These are phyloP conservation scores for Hemerocallis citrina DNA, from an alignment of 106 monocot species.

Conservation along the genomic window DNA sequence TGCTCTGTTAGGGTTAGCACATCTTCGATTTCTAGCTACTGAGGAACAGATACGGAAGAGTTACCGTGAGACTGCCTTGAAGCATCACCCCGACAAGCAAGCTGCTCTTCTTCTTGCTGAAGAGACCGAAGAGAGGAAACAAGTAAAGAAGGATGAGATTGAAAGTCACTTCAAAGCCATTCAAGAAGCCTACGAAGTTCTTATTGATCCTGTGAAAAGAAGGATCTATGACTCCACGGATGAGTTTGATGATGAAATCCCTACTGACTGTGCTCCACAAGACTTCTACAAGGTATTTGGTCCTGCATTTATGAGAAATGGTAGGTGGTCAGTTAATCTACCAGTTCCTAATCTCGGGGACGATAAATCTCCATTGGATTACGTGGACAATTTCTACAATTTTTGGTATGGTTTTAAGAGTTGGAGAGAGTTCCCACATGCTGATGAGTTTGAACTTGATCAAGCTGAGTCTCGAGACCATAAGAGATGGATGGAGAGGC, in stretches of 20 bases:
- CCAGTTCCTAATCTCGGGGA: conserved; percentile 66
- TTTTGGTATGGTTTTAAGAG: conserved; percentile 93
- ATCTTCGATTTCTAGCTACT: conserved; percentile 84
- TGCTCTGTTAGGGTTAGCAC: conserved; percentile 64
- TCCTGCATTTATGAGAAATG: conserved; percentile 87
- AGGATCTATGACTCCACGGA: conserved; percentile 94
- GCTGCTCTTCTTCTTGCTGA: conserved; percentile 73
- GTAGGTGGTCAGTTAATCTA: conserved; percentile 64
- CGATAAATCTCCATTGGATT: conserved; percentile 39
- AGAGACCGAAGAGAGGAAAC: conserved; percentile 48
- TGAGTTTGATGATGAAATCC: conserved; percentile 91
- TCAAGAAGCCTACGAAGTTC: conserved; percentile 94
- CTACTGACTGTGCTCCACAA: conserved; percentile 71
- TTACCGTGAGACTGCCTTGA: conserved; percentile 90
- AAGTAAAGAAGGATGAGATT: conserved; percentile 65
- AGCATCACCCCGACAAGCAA: conserved; percentile 91
- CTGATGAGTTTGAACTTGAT: conserved; percentile 86
- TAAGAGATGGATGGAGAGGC: conserved; percentile 95
- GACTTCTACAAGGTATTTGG: conserved; percentile 90
- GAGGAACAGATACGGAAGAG: conserved; percentile 89
- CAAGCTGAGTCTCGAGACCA: conserved; percentile 87
- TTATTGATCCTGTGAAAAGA: conserved; percentile 81
- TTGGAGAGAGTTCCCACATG: conserved; percentile 87
- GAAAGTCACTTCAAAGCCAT: conserved; percentile 80
- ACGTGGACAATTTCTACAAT: conserved; percentile 75